Evolutionary conservation across 2,329 filamentous ascomycete genomes (phyloP), one percentile per base, ranked within the genome.

Genomic region (Pseudocercospora fuligena): DNA sequence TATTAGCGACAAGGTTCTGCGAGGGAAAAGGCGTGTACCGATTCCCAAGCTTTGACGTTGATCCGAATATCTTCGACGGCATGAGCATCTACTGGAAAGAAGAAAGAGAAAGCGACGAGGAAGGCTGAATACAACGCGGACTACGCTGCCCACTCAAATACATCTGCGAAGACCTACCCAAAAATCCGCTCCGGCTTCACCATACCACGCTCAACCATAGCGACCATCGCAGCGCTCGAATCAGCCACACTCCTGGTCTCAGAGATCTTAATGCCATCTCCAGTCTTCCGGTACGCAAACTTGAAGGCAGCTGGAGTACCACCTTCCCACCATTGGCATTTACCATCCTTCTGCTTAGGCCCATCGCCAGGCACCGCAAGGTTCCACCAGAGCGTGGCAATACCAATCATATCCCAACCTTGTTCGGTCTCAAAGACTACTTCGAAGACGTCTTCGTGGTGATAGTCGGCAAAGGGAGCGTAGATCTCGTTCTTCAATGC

Each of bases 61-160:
- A 77, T 51, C 71, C 73, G 27, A 74, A 75, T 54, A 65, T 75
- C 5, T 71, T 77, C 46, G 73, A 74, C 5, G 74, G 74, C 0
- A 61, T 77, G 62, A 27, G 47, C 14, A 70, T 73, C 9, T 73
- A 67, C 54, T 75, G 69, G 73, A 73, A 69, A 46, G 67, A 74
- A 53, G 69, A 69, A 19, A 36, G 25, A 23, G 56, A 56, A 12
- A 56, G 47, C n/a, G 47, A 56, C 25, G 27, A 56, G 1, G 51
- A 56, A 16, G 25, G 25, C 25, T 56, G 51, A 56, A 27, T 27
- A 31, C 40, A 43, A 19, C 40, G 19, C n/a, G 3, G 4, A 19
- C 5, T 5, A 14, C 40, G 40, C 40, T 43, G 5, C 9, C 11
- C 1, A 36, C 33, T 4, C 2, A 16, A n/a, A 5, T 16, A 43